A percentile compares a stretch with the other conserved stretches of the same genome.
Conservation (phyloP, 2,329 filamentous ascomycete species). For the Hansfordia pulvinata region DNA sequence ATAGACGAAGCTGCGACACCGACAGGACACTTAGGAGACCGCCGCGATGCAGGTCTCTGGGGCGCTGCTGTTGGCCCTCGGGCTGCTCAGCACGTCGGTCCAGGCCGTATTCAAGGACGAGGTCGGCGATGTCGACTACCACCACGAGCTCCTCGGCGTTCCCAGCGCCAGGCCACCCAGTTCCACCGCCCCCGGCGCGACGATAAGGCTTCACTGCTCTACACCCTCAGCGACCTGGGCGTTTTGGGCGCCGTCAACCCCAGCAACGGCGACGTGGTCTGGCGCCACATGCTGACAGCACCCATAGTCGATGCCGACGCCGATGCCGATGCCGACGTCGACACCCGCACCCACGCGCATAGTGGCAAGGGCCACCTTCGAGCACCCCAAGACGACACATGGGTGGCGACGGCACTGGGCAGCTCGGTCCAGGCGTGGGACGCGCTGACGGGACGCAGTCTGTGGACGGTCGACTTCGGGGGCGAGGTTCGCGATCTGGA, state of each 20-base stretch:
- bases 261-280: constrained; percentile 68
- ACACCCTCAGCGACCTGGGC: constrained; percentile 75
- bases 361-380: constrained; percentile 44
- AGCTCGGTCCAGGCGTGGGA: constrained; percentile 68
- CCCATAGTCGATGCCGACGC: constrained; percentile 35
- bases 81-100: constrained; percentile 32
- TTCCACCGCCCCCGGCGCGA: constrained; percentile 77
- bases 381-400: constrained; percentile 66
- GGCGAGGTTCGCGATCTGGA: constrained; percentile 57
- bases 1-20: no score
- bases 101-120: constrained; percentile 78
- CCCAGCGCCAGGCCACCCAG: constrained; percentile 74
- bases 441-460: constrained; percentile 63
- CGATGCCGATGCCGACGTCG: no score
- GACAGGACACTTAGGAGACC: no score
- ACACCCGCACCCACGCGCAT: no score
- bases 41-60: neutral
- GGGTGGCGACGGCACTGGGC: constrained; percentile 61
- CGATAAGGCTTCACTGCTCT: constrained; percentile 80
- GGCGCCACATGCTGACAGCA: constrained; percentile 74
- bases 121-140: constrained; percentile 83
- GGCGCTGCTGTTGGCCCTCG: constrained; percentile 13
- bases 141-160: constrained; percentile 75
- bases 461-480: constrained; percentile 55
- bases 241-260: constrained; percentile 84